A percentile compares a stretch with the other conserved stretches of the same genome.
Evolutionary conservation across 2,329 filamentous ascomycete genomes (phyloP).

Genomic region (Stagonosporopsis tanaceti): DNA sequence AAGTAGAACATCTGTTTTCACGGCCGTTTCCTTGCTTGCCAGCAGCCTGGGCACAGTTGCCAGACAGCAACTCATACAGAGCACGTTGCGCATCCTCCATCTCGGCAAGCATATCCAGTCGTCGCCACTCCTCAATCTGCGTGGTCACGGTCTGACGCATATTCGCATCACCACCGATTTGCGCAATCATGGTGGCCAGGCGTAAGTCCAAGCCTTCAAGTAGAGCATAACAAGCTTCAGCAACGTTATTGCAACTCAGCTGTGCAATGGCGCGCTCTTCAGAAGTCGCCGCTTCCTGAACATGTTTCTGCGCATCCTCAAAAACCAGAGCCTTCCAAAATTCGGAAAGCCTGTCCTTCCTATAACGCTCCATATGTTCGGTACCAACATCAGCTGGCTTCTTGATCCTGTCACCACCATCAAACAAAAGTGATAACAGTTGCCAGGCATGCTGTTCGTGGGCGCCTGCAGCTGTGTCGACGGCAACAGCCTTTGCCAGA

Average conservation of each 20-base stretch:
- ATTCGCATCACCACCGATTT: constrained; percentile 77
- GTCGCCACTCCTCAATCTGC: constrained; percentile 85
- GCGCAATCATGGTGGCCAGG: constrained; percentile 82
- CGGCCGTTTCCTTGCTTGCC: constrained; percentile 75
- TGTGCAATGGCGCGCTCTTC: constrained; percentile 87
- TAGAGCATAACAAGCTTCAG: constrained; percentile 83
- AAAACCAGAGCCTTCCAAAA: constrained; percentile 65
- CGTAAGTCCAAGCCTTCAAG: constrained; percentile 79
- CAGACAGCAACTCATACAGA: constrained; percentile 87
- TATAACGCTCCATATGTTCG: constrained; percentile 51
- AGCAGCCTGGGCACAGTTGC: constrained; percentile 84
- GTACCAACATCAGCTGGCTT: constrained; percentile 50
- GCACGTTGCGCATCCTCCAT: constrained; percentile 84
- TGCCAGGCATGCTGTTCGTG: constrained; percentile 85
- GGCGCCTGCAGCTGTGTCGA: constrained; percentile 45
- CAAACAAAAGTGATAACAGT: constrained; percentile 85
- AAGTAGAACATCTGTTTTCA: constrained; percentile 82
- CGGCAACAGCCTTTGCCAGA: constrained; percentile 55
- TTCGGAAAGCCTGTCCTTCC: constrained; percentile 69
- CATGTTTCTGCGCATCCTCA: constrained; percentile 51
- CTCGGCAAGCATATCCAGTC: constrained; percentile 84
- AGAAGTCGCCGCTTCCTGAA: constrained; percentile 66
- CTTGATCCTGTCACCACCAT: constrained; percentile 56
- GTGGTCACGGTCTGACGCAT: constrained; percentile 77
- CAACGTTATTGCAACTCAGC: constrained; percentile 78